Evolutionary conservation across 257 asterid genomes (phyloP), one percentile per base, ranked within the genome.

Genomic region (Penstemon newberryi): DNA sequence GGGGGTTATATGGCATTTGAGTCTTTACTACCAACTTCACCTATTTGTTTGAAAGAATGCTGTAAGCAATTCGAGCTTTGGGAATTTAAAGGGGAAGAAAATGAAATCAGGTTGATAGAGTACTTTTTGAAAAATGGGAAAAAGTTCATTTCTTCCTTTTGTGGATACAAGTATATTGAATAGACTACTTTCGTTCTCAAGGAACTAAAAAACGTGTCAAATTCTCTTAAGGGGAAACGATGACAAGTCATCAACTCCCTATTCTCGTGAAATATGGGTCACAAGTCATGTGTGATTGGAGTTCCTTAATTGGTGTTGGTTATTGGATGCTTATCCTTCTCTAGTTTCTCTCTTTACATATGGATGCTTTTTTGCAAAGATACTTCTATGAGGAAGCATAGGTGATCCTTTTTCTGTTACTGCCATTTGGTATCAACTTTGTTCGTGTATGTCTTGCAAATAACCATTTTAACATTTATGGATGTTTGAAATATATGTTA

Each of bases 71-170:
- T 60, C 4, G 13, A 60, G 5, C 12, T 60, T 19, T 5, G 52
- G 66, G 50, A 4, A 60, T 60, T 6, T 42, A 4, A 13, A 60
- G 38, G 15, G 39, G 49, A 13, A 6, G 52, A 40, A 6, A 36
- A 60, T 60, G 52, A 60, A 43, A n/a, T 59, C 2, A n/a, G 39
- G 13, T 39, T 59, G 47, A 59, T 59, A 0, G 64, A 12, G 25
- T 59, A 59, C 9, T 60, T 60, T 42, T 52, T 60, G 52, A 42
- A 60, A n/a, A 60, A 60, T 15, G 66, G 52, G 5, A 39, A 39
- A n/a, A 36, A 15, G 37, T 60, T 4, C 6, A 13, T 15, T 60
- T 12, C 45, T 60, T 4, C 66, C 52, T 41, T n/a, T 4, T 15
- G 19, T 41, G 47, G 43, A 59, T 59, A 6, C 3, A 2, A 59